phyloP scores from a whole-genome alignment of 352 stramenopile species.

The Pythium monospermum region DNA sequence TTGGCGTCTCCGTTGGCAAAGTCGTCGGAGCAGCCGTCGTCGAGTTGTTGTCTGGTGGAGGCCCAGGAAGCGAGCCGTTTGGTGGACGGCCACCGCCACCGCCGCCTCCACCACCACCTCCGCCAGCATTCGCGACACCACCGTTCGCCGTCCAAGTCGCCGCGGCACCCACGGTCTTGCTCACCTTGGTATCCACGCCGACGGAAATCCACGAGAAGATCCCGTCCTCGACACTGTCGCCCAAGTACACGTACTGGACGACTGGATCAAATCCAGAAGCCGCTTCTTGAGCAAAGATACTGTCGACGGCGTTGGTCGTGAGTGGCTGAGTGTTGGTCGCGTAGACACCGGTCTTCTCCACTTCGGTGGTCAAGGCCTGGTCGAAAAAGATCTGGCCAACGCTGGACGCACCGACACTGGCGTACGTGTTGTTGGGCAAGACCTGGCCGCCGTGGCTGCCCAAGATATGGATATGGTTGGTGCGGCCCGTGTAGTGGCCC shows the following conservation, averaged over 20 bases:
- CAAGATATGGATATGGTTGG: conserved; percentile 1
- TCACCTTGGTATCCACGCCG: background rate
- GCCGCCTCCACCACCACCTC: too few species aligned
- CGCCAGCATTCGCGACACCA: background rate
- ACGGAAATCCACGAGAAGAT: background rate
- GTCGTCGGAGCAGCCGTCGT: too few species aligned
- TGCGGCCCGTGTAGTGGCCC: conserved; percentile 2
- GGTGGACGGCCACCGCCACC: too few species aligned
- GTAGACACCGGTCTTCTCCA: background rate
- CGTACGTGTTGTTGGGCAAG: conserved; percentile 7
- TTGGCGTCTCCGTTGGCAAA: too few species aligned
- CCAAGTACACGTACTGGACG: conserved; percentile 26
- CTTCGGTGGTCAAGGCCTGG: conserved; percentile 1
- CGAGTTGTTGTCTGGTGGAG: too few species aligned
- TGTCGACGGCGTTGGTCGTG: conserved; percentile 22
- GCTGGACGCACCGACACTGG: background rate
- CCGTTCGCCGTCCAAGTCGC: background rate
- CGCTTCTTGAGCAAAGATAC: conserved; percentile 18
- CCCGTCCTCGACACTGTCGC: conserved; percentile 22
- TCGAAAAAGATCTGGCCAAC: conserved; percentile 8
- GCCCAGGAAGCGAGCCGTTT: too few species aligned
- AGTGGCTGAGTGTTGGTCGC: conserved; percentile 21
- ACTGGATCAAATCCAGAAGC: conserved; percentile 24
- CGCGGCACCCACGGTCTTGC: background rate
- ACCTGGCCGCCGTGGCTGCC: conserved; percentile 1